These are phyloP conservation scores for Geotrichum bryndzae DNA, from an alignment of 1,139 yeast species.

Conservation along the genomic window DNA sequence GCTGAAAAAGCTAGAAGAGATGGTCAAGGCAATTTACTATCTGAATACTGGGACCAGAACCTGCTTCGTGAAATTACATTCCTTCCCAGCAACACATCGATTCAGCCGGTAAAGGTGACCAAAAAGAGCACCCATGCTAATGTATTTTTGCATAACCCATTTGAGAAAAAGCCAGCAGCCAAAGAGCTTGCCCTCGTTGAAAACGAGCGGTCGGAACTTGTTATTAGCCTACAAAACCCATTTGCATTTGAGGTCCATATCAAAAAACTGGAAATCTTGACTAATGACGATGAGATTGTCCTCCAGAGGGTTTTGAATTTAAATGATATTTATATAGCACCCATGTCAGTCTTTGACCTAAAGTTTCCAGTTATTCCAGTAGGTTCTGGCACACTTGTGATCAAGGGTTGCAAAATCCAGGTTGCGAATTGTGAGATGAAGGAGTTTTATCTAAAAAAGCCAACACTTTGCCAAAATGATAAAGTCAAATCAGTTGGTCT, in stretches of 20 bases:
- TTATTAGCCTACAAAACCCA: constrained; percentile 68
- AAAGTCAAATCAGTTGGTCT: background rate
- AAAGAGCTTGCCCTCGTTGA: constrained; percentile 37
- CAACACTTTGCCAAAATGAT: background rate
- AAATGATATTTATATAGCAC: constrained; percentile 34
- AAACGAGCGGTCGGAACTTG: constrained; percentile 41
- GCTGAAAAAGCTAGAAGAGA: constrained; percentile 18
- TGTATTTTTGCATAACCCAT: constrained; percentile 40
- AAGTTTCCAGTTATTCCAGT: constrained; percentile 42
- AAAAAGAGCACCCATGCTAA: background rate
- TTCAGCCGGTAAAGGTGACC: background rate
- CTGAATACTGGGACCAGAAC: constrained; percentile 64
- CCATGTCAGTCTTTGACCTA: constrained; percentile 39
- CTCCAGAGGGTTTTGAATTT: constrained; percentile 14
- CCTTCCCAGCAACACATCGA: background rate
- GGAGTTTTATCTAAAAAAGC: constrained; percentile 32
- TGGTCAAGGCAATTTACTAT: constrained; percentile 25
- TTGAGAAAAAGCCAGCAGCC: constrained; percentile 23
- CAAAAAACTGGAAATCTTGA: constrained; percentile 39
- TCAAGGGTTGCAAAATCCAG: constrained; percentile 43
- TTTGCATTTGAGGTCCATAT: constrained; percentile 68
- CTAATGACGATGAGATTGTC: constrained; percentile 20
- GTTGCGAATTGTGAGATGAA: constrained; percentile 42
- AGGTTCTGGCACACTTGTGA: constrained; percentile 38
- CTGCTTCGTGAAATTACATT: constrained; percentile 47